These are phyloP conservation scores for Hymenotorrendiella dingleyae DNA, from an alignment of 2,329 filamentous ascomycete species.

Conservation along the genomic window DNA sequence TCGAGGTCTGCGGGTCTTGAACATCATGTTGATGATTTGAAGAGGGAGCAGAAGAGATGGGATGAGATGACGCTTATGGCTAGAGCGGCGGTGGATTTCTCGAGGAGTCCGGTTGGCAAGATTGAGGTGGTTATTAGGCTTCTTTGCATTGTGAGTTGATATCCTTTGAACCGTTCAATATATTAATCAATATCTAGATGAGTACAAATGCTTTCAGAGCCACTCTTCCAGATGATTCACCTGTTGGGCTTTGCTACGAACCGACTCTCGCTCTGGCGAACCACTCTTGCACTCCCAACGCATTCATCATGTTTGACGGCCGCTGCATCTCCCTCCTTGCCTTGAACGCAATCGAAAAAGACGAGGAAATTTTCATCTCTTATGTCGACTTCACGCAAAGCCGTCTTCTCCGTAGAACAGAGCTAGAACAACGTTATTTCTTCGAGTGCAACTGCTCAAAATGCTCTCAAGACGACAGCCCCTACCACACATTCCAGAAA, in stretches of 20 bases:
- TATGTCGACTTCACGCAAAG: slow-evolving; percentile 46
- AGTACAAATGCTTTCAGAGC: slow-evolving; percentile 58
- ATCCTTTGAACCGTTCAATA: neutral
- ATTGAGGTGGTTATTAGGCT: slow-evolving; percentile 39
- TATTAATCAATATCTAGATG: slow-evolving; percentile 38
- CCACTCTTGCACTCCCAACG: slow-evolving; percentile 57
- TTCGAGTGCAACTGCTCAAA: slow-evolving; percentile 23
- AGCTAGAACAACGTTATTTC: slow-evolving; percentile 22
- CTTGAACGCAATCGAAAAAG: slow-evolving; percentile 41
- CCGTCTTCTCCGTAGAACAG: slow-evolving; percentile 7
- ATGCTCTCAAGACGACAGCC: slow-evolving; percentile 15
- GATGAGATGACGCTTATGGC: slow-evolving; percentile 43
- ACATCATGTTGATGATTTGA: slow-evolving; percentile 40
- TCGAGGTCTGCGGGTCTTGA: slow-evolving; percentile 36
- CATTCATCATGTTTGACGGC: slow-evolving; percentile 49
- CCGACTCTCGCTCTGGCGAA: slow-evolving; percentile 47
- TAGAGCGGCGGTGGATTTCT: slow-evolving; percentile 43
- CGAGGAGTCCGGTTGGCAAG: slow-evolving; percentile 33
- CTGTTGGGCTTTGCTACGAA: slow-evolving; percentile 51
- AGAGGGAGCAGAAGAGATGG: slow-evolving; percentile 31
- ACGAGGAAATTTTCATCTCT: slow-evolving; percentile 54
- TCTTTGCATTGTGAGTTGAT: slow-evolving; percentile 45
- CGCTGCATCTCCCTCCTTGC: slow-evolving; percentile 47
- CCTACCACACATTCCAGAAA: slow-evolving; percentile 14
- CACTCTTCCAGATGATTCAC: slow-evolving; percentile 45